Evolutionary conservation across 768 basidiomycete species (phyloP), one percentile per base, ranked within the genome.

Genomic region (Cubamyces sp.): DNA sequence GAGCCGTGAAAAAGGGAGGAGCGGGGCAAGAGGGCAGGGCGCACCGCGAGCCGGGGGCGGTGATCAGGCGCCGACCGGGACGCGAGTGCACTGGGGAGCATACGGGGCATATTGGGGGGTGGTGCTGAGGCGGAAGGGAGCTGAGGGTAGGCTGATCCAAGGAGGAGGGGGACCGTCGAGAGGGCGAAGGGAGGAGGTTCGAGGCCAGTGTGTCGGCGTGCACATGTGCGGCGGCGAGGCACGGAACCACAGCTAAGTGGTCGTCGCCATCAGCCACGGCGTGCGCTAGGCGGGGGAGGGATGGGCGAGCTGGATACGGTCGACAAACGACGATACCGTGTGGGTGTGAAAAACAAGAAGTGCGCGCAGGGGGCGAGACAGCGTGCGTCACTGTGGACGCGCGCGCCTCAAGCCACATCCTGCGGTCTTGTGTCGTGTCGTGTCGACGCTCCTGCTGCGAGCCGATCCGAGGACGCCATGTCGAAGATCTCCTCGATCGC

Each of bases 221-320:
- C 80, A 64, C 60, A 57, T 64, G 21, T 54, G 52, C 64, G 50
- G 64, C 65, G 64, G 80, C 85, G 86, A 87, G 83, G 82, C 82
- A 86, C 87, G 85, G 79, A 85, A 88, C 88, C 88, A 83, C 90
- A 90, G 69, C 74, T 60, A 91, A 90, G 88, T 84, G 88, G 87
- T 89, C 87, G 87, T 87, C 87, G 82, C 83, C 80, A 82, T 84
- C 84, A 74, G 65, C 66, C 63, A 64, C 43, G 52, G 60, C 64
- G 62, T 64, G 68, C 67, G 72, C 67, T 67, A 74, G 86, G 83
- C 78, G 72, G 75, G 84, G 77, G 70, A 71, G 61, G 61, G 68
- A 60, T 42, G 54, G 60, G 54, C 54, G 58, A 66, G 65, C 59
- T 57, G 49, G 61, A 57, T 61, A 61, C 25, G 48, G 11, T 37